Evolutionary conservation across 2,329 filamentous ascomycete species (phyloP).

Genomic region (Fusarium sacchari): DNA sequence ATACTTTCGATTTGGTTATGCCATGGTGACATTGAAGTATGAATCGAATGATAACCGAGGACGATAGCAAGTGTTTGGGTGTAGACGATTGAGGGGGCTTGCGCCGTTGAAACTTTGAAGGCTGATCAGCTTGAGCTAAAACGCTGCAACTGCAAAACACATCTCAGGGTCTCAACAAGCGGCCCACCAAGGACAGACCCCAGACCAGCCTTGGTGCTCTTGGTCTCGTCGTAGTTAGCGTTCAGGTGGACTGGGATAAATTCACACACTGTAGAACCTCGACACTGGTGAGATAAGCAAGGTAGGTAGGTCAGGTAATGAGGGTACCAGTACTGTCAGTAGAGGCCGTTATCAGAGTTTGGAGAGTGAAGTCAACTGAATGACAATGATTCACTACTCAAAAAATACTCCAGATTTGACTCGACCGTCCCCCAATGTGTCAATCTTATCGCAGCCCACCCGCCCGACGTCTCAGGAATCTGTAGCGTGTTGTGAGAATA

Average conservation of each 20-base stretch:
- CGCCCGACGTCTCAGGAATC: slow-evolving; percentile 5
- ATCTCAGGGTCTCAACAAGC: slow-evolving; percentile 12
- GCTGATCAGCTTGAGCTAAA: slow-evolving; percentile 19
- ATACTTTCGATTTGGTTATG: slow-evolving; percentile 29
- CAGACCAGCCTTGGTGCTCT: slow-evolving; percentile 9
- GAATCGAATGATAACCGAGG: not conserved
- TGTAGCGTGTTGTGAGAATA: slow-evolving; percentile 21
- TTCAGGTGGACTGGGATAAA: not conserved
- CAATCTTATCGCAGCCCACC: not conserved
- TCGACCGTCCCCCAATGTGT: not conserved
- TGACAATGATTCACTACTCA: not conserved
- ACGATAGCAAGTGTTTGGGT: not conserved
- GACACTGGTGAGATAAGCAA: not conserved
- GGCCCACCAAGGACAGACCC: slow-evolving; percentile 29
- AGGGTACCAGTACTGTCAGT: not conserved
- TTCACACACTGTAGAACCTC: not conserved
- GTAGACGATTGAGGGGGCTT: slow-evolving; percentile 26
- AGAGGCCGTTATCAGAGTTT: not conserved
- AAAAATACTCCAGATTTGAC: no score
- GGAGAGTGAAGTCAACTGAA: not conserved
- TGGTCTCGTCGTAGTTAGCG: slow-evolving; percentile 26
- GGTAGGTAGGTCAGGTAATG: not conserved
- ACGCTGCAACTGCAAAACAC: slow-evolving; percentile 12
- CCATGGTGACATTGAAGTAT: slow-evolving; percentile 7
- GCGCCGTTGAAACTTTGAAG: slow-evolving; percentile 34